Percentiles rank a stretch among this genome's conserved stretches.
phyloP scores from a whole-genome alignment of 2,329 filamentous ascomycete species.

The Helotiales sp. region DNA sequence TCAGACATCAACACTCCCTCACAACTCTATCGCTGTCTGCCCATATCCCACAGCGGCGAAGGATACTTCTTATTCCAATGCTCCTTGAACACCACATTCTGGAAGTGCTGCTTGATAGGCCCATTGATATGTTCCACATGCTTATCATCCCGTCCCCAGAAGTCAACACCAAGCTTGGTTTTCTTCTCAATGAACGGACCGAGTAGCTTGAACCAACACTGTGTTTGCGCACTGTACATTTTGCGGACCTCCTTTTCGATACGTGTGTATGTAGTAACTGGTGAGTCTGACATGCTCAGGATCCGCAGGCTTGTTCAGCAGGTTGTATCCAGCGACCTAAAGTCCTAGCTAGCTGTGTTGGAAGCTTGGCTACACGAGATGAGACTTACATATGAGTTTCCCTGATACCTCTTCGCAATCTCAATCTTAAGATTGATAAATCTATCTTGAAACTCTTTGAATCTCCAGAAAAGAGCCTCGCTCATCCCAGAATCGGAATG shows the following conservation, averaged over 20 bases:
- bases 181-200: conserved; percentile 60
- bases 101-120: conserved; percentile 49
- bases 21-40: conserved; percentile 53
- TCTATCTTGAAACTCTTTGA: conserved; percentile 51
- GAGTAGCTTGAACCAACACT: conserved; percentile 56
- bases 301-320: conserved; percentile 43
- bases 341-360: conserved; percentile 24
- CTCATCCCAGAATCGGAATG: conserved; percentile 48
- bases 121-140: conserved; percentile 45
- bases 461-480: conserved; percentile 51
- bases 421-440: conserved; percentile 50
- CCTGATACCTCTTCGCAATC: conserved; percentile 48
- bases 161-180: conserved; percentile 55
- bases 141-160: conserved; percentile 57
- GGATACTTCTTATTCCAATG: conserved; percentile 54
- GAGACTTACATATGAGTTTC: conserved; percentile 44
- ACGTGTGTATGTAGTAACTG: conserved; percentile 49
- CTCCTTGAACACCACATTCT: conserved; percentile 50
- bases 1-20: conserved; percentile 54
- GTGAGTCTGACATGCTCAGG: conserved; percentile 43
- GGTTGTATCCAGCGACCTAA: conserved; percentile 36
- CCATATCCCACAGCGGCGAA: conserved; percentile 52
- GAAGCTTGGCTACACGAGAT: background rate
- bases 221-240: conserved; percentile 51
- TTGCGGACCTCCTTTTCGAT: conserved; percentile 47